Conservation (phyloP, 352 stramenopile species). For the Globisporangium heterothallicum region DNA sequence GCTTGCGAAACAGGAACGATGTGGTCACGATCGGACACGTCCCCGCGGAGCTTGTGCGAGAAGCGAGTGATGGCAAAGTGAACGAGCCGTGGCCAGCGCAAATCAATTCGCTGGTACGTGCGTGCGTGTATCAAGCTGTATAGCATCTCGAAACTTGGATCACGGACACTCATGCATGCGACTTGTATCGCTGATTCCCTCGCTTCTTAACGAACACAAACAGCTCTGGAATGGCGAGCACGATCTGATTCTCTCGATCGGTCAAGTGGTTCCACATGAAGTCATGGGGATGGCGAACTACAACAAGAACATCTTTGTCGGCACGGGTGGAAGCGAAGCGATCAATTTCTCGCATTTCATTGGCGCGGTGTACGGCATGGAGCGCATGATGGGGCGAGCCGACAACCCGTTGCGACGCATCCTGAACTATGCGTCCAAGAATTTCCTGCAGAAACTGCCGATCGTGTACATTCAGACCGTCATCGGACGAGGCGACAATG, state of each 20-base stretch:
- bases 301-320: slow-evolving; percentile 99
- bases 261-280: slow-evolving; percentile 96
- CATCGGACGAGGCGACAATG: slow-evolving; percentile 71
- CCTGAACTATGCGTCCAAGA: slow-evolving; percentile 93
- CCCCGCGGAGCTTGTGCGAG: slow-evolving; percentile 86
- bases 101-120: slow-evolving; percentile 91
- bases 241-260: slow-evolving; percentile 94
- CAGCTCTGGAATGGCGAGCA: slow-evolving; percentile 90
- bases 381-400: slow-evolving; percentile 96
- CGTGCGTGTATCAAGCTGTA: neutral
- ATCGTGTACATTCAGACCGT: slow-evolving; percentile 97
- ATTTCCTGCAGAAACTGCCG: slow-evolving; percentile 88
- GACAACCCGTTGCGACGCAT: slow-evolving; percentile 95
- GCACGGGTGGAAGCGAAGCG: slow-evolving; percentile 88
- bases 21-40: slow-evolving; percentile 95
- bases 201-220: neutral
- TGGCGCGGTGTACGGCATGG: slow-evolving; percentile 96
- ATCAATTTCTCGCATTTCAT: slow-evolving; percentile 99
- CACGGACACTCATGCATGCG: too few relatives aligned
- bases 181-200: neutral
- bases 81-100: slow-evolving; percentile 95
- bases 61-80: slow-evolving; percentile 93
- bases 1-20: slow-evolving; percentile 73
- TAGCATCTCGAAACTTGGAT: too few relatives aligned
- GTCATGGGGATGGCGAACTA: slow-evolving; percentile 99